phyloP scores from a whole-genome alignment of 148 eudicot genomes.

The Chenopodium album region DNA sequence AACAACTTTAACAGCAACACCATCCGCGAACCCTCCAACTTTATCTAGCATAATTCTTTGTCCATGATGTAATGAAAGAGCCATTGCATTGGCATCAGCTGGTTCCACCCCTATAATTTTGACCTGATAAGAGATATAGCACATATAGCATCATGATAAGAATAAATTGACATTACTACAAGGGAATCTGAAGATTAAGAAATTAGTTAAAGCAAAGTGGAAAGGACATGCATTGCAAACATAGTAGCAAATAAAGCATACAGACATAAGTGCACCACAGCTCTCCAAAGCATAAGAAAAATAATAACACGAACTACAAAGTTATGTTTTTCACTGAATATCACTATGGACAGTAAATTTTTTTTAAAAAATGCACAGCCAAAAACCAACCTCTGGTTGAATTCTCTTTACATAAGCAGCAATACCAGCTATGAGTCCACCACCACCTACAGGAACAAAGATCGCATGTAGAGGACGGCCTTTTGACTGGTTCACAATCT shows the following conservation, averaged over 20 bases:
- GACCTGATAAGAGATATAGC: conserved; percentile 39
- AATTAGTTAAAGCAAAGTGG: neutral
- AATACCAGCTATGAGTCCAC: conserved; percentile 95
- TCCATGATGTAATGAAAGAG: conserved; percentile 85
- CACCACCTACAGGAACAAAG: conserved; percentile 97
- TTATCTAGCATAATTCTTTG: conserved; percentile 75
- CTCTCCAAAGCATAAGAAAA: neutral
- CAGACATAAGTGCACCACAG: neutral
- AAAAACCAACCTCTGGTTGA: conserved; percentile 65
- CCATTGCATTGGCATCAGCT: conserved; percentile 96
- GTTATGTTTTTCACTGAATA: neutral
- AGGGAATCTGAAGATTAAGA: neutral
- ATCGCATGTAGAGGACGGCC: conserved; percentile 72
- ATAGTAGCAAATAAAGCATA: neutral
- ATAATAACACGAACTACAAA: neutral
- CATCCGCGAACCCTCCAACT: conserved; percentile 99
- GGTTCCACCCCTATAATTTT: conserved; percentile 97
- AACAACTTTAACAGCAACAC: conserved; percentile 95
- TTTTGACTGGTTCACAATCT: conserved; percentile 74
- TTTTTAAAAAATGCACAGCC: neutral
- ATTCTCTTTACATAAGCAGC: conserved; percentile 94
- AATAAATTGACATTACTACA: neutral
- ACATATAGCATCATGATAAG: conserved; percentile 1
- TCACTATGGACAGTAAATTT: neutral
- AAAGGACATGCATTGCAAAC: neutral